A percentile compares a stretch with the other conserved stretches of the same genome.
phyloP scores from a whole-genome alignment of 208 protist species.

The Crithidia sp. region DNA sequence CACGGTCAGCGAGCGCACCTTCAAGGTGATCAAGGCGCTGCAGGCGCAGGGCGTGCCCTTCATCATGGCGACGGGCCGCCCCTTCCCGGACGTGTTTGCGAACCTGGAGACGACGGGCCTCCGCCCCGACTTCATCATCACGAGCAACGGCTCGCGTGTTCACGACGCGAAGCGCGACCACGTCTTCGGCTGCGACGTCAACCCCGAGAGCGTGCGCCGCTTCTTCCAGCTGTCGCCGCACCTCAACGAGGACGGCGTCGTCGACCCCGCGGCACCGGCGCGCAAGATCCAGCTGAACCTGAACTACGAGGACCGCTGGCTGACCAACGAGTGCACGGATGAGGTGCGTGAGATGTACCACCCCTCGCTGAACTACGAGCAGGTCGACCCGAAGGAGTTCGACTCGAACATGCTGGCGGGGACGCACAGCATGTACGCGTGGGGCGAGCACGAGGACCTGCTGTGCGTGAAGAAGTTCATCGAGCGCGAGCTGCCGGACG shows the following conservation, averaged over 20 bases:
- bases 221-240: constrained; percentile 50
- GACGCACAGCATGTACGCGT: constrained; percentile 54
- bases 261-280: constrained; percentile 2
- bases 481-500: constrained; percentile 27
- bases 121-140: constrained; percentile 68
- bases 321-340: constrained; percentile 46
- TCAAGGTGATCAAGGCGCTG: constrained; percentile 37
- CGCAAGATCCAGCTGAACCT: constrained; percentile 49
- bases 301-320: constrained; percentile 52
- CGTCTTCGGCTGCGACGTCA: constrained; percentile 48
- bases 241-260: constrained; percentile 24
- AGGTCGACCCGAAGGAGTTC: constrained; percentile 48
- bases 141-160: constrained; percentile 74
- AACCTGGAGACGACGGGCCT: constrained; percentile 54
- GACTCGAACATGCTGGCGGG: constrained; percentile 35
- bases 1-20: constrained; percentile 37
- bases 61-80: constrained; percentile 73
- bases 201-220: constrained; percentile 42
- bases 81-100: constrained; percentile 66
- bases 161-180: constrained; percentile 44
- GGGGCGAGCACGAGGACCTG: constrained; percentile 41
- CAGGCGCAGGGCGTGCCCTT: constrained; percentile 35
- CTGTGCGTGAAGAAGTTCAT: constrained; percentile 38
- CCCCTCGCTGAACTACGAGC: constrained; percentile 45
- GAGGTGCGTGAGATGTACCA: constrained; percentile 46